Conservation (phyloP, 768 basidiomycete species). For the Collybia mongolica region DNA sequence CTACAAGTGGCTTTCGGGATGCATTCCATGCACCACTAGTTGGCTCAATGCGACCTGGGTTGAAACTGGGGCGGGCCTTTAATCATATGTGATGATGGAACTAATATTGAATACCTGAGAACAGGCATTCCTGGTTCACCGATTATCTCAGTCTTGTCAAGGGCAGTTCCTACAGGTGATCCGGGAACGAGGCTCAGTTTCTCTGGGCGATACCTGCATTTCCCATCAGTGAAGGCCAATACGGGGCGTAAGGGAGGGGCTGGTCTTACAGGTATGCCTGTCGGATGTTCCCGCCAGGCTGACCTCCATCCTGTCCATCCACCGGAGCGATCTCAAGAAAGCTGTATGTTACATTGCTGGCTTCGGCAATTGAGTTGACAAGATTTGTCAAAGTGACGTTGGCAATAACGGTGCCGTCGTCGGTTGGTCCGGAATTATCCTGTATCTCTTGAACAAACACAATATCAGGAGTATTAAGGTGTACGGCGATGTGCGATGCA, state of each 20-base stretch:
- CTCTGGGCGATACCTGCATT: constrained; percentile 44
- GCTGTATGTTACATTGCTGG: constrained; percentile 43
- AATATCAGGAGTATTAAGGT: constrained; percentile 53
- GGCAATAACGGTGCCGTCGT: constrained; percentile 54
- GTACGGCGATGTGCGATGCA: constrained; percentile 49
- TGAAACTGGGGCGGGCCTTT: constrained; percentile 38
- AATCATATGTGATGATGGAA: background rate
- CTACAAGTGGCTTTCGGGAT: constrained; percentile 60
- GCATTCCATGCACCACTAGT: constrained; percentile 51
- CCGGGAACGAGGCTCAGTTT: constrained; percentile 46
- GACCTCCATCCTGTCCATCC: constrained; percentile 55
- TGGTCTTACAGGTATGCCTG: constrained; percentile 49
- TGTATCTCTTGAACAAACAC: constrained; percentile 67
- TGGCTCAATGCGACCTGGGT: constrained; percentile 64
- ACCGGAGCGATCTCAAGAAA: constrained; percentile 52
- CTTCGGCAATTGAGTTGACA: constrained; percentile 43
- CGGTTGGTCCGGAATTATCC: constrained; percentile 49
- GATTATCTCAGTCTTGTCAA: constrained; percentile 39
- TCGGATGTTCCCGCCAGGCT: constrained; percentile 64
- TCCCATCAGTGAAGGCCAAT: background rate
- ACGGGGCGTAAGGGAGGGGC: background rate
- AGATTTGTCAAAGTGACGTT: constrained; percentile 52
- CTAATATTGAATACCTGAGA: constrained; percentile 34
- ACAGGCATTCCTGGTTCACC: constrained; percentile 24
- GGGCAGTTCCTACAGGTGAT: constrained; percentile 44